phyloP scores from a whole-genome alignment of 1,284 basidiomycete genomes.

The Blastosporella zonata region DNA sequence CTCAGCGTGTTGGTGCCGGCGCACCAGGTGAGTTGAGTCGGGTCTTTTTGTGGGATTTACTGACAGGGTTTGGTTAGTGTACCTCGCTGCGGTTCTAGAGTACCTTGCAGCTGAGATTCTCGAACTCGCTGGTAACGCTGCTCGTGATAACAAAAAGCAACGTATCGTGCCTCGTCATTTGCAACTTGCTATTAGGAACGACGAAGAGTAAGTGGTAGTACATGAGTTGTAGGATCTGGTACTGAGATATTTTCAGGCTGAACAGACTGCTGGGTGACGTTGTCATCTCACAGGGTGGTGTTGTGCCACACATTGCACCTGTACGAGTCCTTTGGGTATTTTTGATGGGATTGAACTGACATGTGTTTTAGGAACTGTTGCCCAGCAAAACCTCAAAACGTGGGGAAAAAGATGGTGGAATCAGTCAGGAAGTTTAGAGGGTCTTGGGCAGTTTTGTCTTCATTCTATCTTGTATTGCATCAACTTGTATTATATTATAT shows the following conservation, averaged over 20 bases:
- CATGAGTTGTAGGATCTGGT: conserved; percentile 19
- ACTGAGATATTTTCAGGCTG: conserved; percentile 37
- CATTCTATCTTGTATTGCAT: conserved; percentile 16
- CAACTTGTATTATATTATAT: conserved; percentile 24
- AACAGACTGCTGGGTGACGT: conserved; percentile 81
- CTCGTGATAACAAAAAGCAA: conserved; percentile 81
- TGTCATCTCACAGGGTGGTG: conserved; percentile 90
- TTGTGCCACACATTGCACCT: conserved; percentile 67
- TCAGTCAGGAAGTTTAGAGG: conserved; percentile 33
- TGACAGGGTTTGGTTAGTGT: conserved; percentile 45
- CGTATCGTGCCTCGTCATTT: conserved; percentile 91
- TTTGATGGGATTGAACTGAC: conserved; percentile 11
- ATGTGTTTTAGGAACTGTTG: conserved; percentile 36
- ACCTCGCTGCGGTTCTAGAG: conserved; percentile 74
- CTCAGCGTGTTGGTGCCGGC: conserved; percentile 74
- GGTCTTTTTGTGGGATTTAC: neutral
- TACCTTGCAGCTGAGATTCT: conserved; percentile 87
- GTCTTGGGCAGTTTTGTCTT: conserved; percentile 4
- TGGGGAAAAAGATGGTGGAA: conserved; percentile 31
- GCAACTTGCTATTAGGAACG: conserved; percentile 88
- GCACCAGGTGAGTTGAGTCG: conserved; percentile 59
- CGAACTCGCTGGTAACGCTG: conserved; percentile 83
- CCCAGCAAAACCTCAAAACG: conserved; percentile 45
- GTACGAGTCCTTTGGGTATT: conserved; percentile 29
- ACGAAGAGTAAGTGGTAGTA: conserved; percentile 62